Evolutionary conservation across 2,329 filamentous ascomycete species (phyloP).

Genomic region (Acarospora socialis): DNA sequence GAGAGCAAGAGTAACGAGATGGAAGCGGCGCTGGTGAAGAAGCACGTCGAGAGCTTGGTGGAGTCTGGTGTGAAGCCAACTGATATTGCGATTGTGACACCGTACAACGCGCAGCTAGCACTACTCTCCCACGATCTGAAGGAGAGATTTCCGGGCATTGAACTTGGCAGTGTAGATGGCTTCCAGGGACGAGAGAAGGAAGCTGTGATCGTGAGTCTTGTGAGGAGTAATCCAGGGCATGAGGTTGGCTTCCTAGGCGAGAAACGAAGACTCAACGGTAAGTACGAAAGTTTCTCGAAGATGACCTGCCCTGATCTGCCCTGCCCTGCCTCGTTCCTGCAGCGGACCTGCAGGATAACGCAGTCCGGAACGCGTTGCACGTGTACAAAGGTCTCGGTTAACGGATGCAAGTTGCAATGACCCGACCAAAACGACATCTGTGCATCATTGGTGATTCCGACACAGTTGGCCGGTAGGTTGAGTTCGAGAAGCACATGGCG

Average conservation of each 20-base stretch:
- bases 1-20: slow-evolving; percentile 86
- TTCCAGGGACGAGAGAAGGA: slow-evolving; percentile 98
- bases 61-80: slow-evolving; percentile 63
- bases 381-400: too few species aligned
- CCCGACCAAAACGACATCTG: slow-evolving; percentile 76
- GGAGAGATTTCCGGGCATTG: slow-evolving; percentile 67
- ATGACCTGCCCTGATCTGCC: slow-evolving; percentile 1
- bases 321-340: slow-evolving; percentile 3
- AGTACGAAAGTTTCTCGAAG: slow-evolving; percentile 23
- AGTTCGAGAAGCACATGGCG: neutral
- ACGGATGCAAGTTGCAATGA: slow-evolving; percentile 69
- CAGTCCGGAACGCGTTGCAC: too few species aligned
- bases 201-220: slow-evolving; percentile 82
- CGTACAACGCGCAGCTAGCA: slow-evolving; percentile 88
- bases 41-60: slow-evolving; percentile 65
- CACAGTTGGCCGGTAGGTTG: slow-evolving; percentile 69
- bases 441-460: slow-evolving; percentile 90
- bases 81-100: slow-evolving; percentile 87
- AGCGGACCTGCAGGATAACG: too few species aligned
- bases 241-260: slow-evolving; percentile 91
- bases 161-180: slow-evolving; percentile 92
- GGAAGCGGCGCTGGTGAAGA: slow-evolving; percentile 67
- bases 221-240: slow-evolving; percentile 71
- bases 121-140: slow-evolving; percentile 63
- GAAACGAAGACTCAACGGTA: slow-evolving; percentile 83